Evolutionary conservation across 2,329 filamentous ascomycete species (phyloP).

Genomic region (Metarhizium sp.): DNA sequence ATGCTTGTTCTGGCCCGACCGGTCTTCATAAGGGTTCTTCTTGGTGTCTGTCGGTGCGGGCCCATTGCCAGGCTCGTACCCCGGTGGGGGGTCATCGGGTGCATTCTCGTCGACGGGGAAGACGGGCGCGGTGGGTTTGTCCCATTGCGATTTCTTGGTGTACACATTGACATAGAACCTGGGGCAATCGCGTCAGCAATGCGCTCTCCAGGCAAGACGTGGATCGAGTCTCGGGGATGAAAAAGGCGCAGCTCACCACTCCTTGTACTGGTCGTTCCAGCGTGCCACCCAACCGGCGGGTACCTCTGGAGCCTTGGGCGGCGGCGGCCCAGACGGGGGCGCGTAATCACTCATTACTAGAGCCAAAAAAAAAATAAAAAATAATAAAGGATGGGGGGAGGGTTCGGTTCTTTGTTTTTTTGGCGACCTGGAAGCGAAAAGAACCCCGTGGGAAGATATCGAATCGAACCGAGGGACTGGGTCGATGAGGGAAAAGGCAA

Average conservation of each 20-base stretch:
- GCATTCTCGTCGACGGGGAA: slow-evolving; percentile 35
- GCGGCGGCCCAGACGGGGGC: slow-evolving; percentile 44
- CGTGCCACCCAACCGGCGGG: slow-evolving; percentile 67
- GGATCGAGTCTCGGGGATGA: background rate
- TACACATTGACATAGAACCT: slow-evolving; percentile 88
- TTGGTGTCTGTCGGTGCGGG: slow-evolving; percentile 47
- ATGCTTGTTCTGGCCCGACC: slow-evolving; percentile 12
- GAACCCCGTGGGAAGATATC: too few species aligned
- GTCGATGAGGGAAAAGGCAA: too few species aligned
- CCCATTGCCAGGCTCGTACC: slow-evolving; percentile 43
- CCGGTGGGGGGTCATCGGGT: slow-evolving; percentile 56
- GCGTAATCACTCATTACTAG: slow-evolving; percentile 42
- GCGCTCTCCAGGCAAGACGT: background rate
- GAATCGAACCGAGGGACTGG: too few species aligned
- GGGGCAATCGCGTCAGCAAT: background rate
- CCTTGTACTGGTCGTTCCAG: slow-evolving; percentile 80
- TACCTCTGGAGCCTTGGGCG: slow-evolving; percentile 53
- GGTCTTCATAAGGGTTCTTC: slow-evolving; percentile 58
- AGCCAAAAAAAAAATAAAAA: background rate
- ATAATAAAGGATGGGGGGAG: background rate
- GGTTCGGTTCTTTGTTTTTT: background rate
- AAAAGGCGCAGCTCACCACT: slow-evolving; percentile 48
- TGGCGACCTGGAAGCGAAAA: background rate
- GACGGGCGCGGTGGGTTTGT: slow-evolving; percentile 64
- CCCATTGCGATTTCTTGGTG: slow-evolving; percentile 88